Conservation (phyloP, 1,284 basidiomycete species). For the Pulveroboletus sp. region DNA sequence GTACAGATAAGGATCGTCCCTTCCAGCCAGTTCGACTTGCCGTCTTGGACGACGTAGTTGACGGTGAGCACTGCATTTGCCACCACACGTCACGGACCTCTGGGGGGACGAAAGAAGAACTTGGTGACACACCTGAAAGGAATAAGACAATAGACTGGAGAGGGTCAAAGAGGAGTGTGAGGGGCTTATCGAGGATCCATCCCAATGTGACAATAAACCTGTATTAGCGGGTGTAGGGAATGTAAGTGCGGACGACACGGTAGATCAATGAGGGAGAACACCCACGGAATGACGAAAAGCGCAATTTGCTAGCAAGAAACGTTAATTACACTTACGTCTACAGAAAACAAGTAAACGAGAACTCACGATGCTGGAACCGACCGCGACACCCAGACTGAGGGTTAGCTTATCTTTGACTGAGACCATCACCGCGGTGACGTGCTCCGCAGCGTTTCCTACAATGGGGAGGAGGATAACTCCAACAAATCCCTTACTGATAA, state of each 20-base stretch:
- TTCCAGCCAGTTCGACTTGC: slow-evolving; percentile 80
- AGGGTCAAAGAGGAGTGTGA: slow-evolving; percentile 75
- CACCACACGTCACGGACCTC: not conserved
- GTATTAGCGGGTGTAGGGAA: slow-evolving; percentile 39
- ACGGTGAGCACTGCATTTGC: slow-evolving; percentile 60
- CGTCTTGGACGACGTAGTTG: slow-evolving; percentile 78
- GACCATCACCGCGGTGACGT: slow-evolving; percentile 78
- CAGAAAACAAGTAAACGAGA: slow-evolving; percentile 6
- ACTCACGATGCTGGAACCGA: slow-evolving; percentile 82
- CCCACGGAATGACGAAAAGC: slow-evolving; percentile 80
- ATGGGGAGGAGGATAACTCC: slow-evolving; percentile 84
- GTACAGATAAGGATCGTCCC: slow-evolving; percentile 70
- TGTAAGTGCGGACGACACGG: slow-evolving; percentile 59
- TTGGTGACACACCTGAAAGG: slow-evolving; percentile 41
- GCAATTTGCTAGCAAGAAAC: slow-evolving; percentile 70
- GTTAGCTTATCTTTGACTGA: slow-evolving; percentile 77
- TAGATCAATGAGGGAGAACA: not conserved
- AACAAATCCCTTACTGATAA: slow-evolving; percentile 75
- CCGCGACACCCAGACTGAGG: slow-evolving; percentile 76
- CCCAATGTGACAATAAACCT: slow-evolving; percentile 63
- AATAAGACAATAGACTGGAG: slow-evolving; percentile 68
- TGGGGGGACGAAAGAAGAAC: not conserved
- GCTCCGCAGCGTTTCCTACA: slow-evolving; percentile 74
- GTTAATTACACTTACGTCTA: slow-evolving; percentile 2
- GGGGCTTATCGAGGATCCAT: slow-evolving; percentile 68